Conservation (phyloP, 306 rosid species). For the Myrica gale region DNA sequence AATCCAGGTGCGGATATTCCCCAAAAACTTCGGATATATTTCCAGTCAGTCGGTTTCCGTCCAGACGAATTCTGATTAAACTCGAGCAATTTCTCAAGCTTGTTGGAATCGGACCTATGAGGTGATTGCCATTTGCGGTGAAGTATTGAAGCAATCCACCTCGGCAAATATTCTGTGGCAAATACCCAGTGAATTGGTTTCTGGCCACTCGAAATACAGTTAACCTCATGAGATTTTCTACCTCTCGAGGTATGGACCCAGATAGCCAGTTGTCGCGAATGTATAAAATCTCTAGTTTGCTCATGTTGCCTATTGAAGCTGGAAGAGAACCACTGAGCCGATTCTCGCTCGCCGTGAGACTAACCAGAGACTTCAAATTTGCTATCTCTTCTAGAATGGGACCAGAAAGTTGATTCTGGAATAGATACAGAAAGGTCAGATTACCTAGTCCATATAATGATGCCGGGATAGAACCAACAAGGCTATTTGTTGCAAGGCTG, state of each 20-base stretch:
- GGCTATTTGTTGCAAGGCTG: background rate
- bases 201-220: slow-evolving; percentile 7
- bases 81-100: slow-evolving; percentile 5
- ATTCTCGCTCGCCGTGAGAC: slow-evolving; percentile 12
- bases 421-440: slow-evolving; percentile 6
- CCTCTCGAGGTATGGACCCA: slow-evolving; percentile 7
- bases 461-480: slow-evolving; percentile 19
- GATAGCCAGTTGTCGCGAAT: background rate
- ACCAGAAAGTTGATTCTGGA: slow-evolving; percentile 31
- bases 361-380: slow-evolving; percentile 29
- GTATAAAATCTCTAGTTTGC: slow-evolving; percentile 2
- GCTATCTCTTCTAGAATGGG: slow-evolving; percentile 31
- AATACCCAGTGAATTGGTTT: background rate
- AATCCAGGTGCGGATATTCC: background rate
- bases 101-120: slow-evolving; percentile 9
- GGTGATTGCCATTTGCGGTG: background rate
- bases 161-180: background rate
- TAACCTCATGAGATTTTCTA: slow-evolving; percentile 20
- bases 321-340: slow-evolving; percentile 14
- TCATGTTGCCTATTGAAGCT: slow-evolving; percentile 8
- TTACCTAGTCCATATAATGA: background rate
- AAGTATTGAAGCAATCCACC: background rate
- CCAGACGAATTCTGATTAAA: slow-evolving; percentile 16
- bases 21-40: slow-evolving; percentile 17
- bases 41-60: slow-evolving; percentile 13